Conservation (phyloP, 2,329 filamentous ascomycete genomes). For the Epichloe sylvatica region DNA sequence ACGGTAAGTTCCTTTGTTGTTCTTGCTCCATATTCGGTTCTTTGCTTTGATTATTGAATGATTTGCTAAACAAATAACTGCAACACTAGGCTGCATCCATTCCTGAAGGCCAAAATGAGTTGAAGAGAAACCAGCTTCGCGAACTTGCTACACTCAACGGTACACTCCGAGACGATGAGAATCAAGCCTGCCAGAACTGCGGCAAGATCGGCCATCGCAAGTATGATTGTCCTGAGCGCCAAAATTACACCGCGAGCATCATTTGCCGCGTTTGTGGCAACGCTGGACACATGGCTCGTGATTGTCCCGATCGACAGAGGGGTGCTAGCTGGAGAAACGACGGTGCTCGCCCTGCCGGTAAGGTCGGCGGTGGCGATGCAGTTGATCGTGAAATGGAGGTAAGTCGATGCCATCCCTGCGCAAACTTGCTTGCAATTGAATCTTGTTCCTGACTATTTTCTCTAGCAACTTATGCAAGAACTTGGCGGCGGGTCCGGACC, state of each 20-base stretch:
- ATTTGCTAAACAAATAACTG: constrained; percentile 11
- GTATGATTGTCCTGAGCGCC: constrained; percentile 94
- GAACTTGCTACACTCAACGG: constrained; percentile 97
- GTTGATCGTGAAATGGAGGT: constrained; percentile 93
- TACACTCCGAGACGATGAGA: constrained; percentile 96
- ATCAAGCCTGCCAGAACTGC: constrained; percentile 98
- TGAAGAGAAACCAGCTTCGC: constrained; percentile 96
- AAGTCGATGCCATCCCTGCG: constrained; percentile 21
- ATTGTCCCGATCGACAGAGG: constrained; percentile 88
- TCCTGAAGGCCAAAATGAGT: constrained; percentile 94
- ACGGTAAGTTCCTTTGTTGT: constrained; percentile 50
- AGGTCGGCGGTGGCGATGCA: constrained; percentile 64
- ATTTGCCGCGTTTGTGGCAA: constrained; percentile 98
- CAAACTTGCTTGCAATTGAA: background rate
- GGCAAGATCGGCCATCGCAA: constrained; percentile 98
- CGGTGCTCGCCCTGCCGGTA: constrained; percentile 40
- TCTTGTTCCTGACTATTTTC: constrained; percentile 25
- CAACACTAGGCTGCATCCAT: constrained; percentile 75
- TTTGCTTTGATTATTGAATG: background rate
- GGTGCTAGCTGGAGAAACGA: constrained; percentile 88
- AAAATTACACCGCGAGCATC: constrained; percentile 98
- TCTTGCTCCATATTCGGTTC: background rate
- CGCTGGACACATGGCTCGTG: constrained; percentile 93
- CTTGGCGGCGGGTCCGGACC: constrained; percentile 62
- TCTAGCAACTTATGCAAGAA: constrained; percentile 91